Percentiles rank a stretch among this genome's conserved stretches.
These are phyloP conservation scores for Aspergillus ruber DNA, from an alignment of 2,329 filamentous ascomycete species.

Conservation along the genomic window DNA sequence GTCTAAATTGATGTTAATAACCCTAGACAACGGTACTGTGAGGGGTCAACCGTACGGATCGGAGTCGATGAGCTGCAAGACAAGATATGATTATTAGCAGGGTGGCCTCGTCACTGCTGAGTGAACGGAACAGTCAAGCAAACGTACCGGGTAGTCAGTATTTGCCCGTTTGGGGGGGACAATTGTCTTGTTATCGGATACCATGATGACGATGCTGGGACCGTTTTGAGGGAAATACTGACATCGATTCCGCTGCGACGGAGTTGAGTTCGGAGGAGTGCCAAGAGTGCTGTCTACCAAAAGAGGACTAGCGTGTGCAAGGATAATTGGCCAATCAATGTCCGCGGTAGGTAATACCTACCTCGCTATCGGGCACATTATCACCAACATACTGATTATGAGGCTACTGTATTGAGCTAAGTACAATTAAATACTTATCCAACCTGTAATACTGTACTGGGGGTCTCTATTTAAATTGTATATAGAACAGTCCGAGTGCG, in stretches of 20 bases:
- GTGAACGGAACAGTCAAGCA: constrained; percentile 6
- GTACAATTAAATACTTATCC: too few species aligned
- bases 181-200: constrained; percentile 38
- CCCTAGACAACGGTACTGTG: constrained; percentile 2
- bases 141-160: constrained; percentile 79
- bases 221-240: not conserved
- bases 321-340: not conserved
- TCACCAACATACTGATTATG: not conserved
- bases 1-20: constrained; percentile 50
- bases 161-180: constrained; percentile 72
- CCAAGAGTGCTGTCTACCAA: constrained; percentile 13
- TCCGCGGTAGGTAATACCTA: not conserved
- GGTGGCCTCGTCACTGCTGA: not conserved
- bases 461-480: too few species aligned
- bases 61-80: constrained; percentile 86
- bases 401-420: not conserved
- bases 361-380: not conserved
- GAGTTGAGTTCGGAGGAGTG: constrained; percentile 22
- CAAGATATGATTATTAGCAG: constrained; percentile 12
- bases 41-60: constrained; percentile 68
- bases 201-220: constrained; percentile 22
- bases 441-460: too few species aligned
- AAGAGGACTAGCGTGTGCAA: constrained; percentile 6
- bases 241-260: constrained; percentile 10
- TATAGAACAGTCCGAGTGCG: too few species aligned